Evolutionary conservation across 352 stramenopile genomes (phyloP).

Genomic region (Globisporangium alternatum): DNA sequence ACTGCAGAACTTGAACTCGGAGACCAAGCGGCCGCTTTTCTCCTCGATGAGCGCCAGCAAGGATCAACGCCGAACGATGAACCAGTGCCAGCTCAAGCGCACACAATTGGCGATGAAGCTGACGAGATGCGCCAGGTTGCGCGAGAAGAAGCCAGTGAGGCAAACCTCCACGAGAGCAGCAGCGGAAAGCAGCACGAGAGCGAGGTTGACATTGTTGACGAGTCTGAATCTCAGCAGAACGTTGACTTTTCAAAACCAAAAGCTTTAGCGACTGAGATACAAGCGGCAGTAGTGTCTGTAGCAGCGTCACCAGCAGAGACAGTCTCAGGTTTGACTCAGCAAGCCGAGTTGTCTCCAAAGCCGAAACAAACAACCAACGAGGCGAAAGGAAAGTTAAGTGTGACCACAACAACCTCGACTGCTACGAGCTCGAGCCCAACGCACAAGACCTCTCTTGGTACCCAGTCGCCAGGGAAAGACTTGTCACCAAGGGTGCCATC

Average conservation of each 20-base stretch:
- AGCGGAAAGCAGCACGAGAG: no score
- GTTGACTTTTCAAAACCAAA: not conserved
- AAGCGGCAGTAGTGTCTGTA: not conserved
- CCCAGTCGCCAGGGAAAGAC: not conserved
- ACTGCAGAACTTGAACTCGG: not conserved
- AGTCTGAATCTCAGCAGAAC: not conserved
- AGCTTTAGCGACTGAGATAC: not conserved
- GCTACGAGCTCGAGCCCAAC: not conserved
- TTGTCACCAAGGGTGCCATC: not conserved
- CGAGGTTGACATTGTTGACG: not conserved
- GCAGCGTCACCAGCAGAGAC: not conserved
- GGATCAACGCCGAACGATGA: not conserved
- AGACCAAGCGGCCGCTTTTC: no score
- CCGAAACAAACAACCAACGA: not conserved
- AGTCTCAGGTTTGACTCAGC: not conserved
- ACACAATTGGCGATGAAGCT: not conserved
- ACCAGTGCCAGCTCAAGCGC: not conserved
- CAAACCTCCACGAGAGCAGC: not conserved
- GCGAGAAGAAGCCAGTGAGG: not conserved
- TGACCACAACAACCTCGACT: not conserved
- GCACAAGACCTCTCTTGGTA: not conserved
- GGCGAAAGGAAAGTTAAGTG: not conserved
- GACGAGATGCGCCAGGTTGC: not conserved
- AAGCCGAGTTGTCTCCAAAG: not conserved
- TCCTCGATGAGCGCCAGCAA: not conserved